These are phyloP conservation scores for Priceomyces castillae DNA, from an alignment of 805 yeast genomes.

Conservation along the genomic window DNA sequence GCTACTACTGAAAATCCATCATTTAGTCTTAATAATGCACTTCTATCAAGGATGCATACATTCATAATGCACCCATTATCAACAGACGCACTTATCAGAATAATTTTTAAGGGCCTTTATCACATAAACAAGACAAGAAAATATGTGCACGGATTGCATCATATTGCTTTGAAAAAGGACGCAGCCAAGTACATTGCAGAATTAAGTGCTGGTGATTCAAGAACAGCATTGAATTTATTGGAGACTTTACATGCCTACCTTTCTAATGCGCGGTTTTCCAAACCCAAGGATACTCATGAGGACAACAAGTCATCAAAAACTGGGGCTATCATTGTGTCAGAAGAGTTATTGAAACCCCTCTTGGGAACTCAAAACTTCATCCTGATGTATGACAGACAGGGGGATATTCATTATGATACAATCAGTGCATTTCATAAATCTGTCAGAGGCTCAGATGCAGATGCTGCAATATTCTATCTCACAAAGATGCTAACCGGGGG, in stretches of 20 bases:
- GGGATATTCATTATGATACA: constrained; percentile 92
- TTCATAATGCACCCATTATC: constrained; percentile 41
- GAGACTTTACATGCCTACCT: constrained; percentile 68
- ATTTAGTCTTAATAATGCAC: constrained; percentile 40
- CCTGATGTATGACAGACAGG: constrained; percentile 75
- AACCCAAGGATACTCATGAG: constrained; percentile 15
- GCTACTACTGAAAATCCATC: constrained; percentile 66
- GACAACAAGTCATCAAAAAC: constrained; percentile 14
- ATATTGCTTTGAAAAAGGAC: constrained; percentile 51
- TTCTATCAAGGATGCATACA: constrained; percentile 44
- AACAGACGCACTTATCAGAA: constrained; percentile 29
- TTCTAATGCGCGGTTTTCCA: constrained; percentile 27
- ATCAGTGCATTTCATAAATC: constrained; percentile 95
- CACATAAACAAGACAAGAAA: constrained; percentile 60
- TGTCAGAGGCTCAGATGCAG: constrained; percentile 82
- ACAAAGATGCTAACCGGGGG: constrained; percentile 91
- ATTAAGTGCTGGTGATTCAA: constrained; percentile 83
- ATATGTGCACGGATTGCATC: constrained; percentile 46
- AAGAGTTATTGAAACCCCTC: constrained; percentile 39
- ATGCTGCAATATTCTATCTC: constrained; percentile 85
- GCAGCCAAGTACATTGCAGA: constrained; percentile 67
- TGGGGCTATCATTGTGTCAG: constrained; percentile 40
- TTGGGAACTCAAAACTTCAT: constrained; percentile 43
- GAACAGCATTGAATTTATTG: constrained; percentile 75
- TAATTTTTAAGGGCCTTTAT: constrained; percentile 35